These are phyloP conservation scores for Magnaporthiopsis incrustans DNA, from an alignment of 2,329 filamentous ascomycete genomes.

Conservation along the genomic window DNA sequence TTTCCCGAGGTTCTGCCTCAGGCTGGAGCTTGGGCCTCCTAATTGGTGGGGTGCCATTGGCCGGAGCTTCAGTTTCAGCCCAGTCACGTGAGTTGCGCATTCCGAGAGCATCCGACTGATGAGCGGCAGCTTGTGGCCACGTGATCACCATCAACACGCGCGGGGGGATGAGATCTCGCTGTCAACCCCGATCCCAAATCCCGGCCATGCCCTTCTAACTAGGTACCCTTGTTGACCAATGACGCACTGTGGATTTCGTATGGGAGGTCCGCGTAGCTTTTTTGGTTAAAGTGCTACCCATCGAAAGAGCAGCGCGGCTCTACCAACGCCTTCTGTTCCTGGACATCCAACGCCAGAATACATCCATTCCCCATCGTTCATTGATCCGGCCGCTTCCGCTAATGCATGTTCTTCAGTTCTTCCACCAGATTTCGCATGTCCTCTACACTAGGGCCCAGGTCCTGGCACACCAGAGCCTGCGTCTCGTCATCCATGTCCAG, in stretches of 20 bases:
- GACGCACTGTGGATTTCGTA: too few relatives aligned
- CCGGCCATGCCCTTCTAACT: too few relatives aligned
- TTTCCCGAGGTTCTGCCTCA: slow-evolving; percentile 26
- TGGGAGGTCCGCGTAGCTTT: too few relatives aligned
- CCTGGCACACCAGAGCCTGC: slow-evolving; percentile 46
- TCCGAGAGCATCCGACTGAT: slow-evolving; percentile 7
- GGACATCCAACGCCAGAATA: slow-evolving; percentile 5
- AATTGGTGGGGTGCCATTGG: slow-evolving; percentile 42
- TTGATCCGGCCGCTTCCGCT: not conserved
- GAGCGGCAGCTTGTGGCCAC: not conserved
- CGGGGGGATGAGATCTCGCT: not conserved
- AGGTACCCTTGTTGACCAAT: too few relatives aligned
- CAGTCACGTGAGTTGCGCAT: slow-evolving; percentile 11
- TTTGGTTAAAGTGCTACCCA: too few relatives aligned
- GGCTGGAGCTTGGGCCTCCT: slow-evolving; percentile 24
- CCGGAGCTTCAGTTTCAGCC: slow-evolving; percentile 9
- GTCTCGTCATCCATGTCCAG: slow-evolving; percentile 57
- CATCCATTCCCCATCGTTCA: too few relatives aligned
- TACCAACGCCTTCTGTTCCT: not conserved
- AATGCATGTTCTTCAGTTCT: slow-evolving; percentile 56
- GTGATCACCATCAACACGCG: not conserved
- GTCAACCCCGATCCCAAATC: not conserved
- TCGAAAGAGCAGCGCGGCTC: too few relatives aligned
- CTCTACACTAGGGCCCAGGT: slow-evolving; percentile 52
- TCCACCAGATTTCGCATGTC: slow-evolving; percentile 55